Conservation (phyloP, 1,284 basidiomycete species). For the Abortiporus biennis region DNA sequence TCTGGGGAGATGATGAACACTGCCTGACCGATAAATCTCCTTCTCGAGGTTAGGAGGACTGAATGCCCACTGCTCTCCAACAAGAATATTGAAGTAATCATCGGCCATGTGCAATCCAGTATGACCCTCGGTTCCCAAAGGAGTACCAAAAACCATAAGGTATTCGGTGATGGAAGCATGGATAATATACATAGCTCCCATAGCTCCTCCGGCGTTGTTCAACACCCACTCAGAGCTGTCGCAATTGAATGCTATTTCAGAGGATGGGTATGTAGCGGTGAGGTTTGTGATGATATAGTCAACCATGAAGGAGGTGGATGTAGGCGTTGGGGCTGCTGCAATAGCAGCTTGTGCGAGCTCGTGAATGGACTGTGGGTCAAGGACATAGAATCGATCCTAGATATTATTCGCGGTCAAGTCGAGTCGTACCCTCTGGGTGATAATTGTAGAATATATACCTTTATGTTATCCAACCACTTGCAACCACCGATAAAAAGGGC, state of each 20-base stretch:
- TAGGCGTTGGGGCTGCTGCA: conserved; percentile 42
- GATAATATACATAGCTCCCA: conserved; percentile 98
- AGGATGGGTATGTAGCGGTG: conserved; percentile 55
- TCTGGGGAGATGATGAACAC: conserved; percentile 78
- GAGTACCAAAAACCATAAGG: conserved; percentile 93
- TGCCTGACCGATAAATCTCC: conserved; percentile 82
- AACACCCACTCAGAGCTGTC: conserved; percentile 87
- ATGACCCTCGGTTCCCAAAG: conserved; percentile 95
- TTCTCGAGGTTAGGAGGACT: conserved; percentile 72
- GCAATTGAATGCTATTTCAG: conserved; percentile 54
- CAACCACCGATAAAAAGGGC: conserved; percentile 36
- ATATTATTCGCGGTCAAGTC: too few species aligned
- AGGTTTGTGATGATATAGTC: conserved; percentile 74
- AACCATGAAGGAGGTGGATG: conserved; percentile 63
- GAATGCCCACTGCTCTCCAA: conserved; percentile 93
- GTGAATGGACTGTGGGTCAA: conserved; percentile 63
- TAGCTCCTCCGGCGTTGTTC: conserved; percentile 97
- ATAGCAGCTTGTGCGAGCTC: conserved; percentile 69
- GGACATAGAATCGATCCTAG: conserved; percentile 66
- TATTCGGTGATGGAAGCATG: conserved; percentile 94
- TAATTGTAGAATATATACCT: too few species aligned
- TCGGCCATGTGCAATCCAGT: conserved; percentile 91
- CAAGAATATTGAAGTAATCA: conserved; percentile 96
- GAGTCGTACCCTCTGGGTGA: too few species aligned
- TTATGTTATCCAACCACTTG: conserved; percentile 34